Base-by-base conservation (phyloP, 768 basidiomycete species). In the Cystobasidium tubakii region DNA sequence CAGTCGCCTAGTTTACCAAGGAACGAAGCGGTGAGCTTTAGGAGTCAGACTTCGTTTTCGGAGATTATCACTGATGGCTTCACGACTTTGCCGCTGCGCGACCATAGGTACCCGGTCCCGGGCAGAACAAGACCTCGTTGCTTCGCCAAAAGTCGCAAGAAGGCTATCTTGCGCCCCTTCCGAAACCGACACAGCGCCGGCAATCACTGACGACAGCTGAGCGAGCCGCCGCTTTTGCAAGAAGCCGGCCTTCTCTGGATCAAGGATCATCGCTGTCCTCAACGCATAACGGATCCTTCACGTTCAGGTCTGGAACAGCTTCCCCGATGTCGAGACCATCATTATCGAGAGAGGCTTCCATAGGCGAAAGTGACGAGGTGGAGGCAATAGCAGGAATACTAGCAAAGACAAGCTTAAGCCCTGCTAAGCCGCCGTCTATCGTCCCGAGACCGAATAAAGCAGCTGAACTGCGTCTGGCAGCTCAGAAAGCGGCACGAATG, bases 401-500 rank as follows among this genome's bases (percentile, higher is more conserved):
- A n/a, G 46, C 12, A 19, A 50, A 9, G 46, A 50, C 46, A n/a
- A 50, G 46, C 46, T 21, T 50, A 3, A 50, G n/a, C 21, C 46
- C 46, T 9, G 46, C 63, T 19, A 65, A n/a, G 25, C 25, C 63
- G 29, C 42, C 66, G 7, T 21, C 43, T 36, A 71, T 71, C 54
- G 54, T 39, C 29, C 69, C 69, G 10, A 53, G 69, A 23, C 33
- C 69, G 25, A 71, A 71, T 34, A 71, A 71, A 31, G 69, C 69
- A 7, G 69, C 69, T 19, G 69, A 71, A 60, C 39, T 71, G 53
- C 69, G 69, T n/a, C 31, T 71, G 36, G 69, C 69, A 3, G 69
- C 69, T 34, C 29, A 55, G 29, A 71, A 60, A 29, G 66, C 66
- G 6, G 63, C 7, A 4, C 4, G 25, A 29, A 23, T 23, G 33